Evolutionary conservation across 768 basidiomycete genomes (phyloP), one percentile per base, ranked within the genome.

Genomic region (Phlebiopsis flavidoalba): DNA sequence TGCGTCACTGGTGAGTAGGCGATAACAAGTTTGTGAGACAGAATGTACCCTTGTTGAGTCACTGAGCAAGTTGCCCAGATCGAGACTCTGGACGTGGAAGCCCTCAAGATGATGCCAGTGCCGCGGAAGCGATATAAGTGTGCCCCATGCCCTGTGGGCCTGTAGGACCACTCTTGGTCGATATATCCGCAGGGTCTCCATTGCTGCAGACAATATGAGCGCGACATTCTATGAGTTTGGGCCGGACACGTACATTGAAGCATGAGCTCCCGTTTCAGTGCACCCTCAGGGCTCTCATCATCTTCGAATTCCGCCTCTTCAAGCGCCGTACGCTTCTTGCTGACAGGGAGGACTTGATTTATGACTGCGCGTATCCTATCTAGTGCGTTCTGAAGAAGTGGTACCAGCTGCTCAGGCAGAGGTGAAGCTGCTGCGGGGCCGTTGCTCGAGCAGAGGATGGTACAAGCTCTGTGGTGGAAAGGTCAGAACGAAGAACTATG

Each of bases 271-370:
- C 91, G 82, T 67, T 93, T 91, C 47, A 98, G 80, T 0, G 89
- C 91, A n/a, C 87, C 87, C n/a, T 88, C 88, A 55, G 89, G 85
- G 19, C 80, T 84, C 14, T 81, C 82, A 14, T 81, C 83, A 58
- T 95, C 93, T 67, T 98, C 95, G 75, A 80, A 99, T 72, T 94
- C 91, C 0, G 97, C 97, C 71, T 99, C 97, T 70, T 98, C 96
- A 15, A 98, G 75, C 0, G 94, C 91, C 49, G 82, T 90, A 21
- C 87, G 80, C 67, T 85, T 86, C 77, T 95, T 95, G 68, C 85
- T 83, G 21, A 86, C 73, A 0, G 97, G 97, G 40, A 99, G 74
- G 6, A 90, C 87, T 37, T 82, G 82, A 55, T 80, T 76, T n/a
- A 98, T 83, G 0, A 85, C 83, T 0, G 72, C 70, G 71, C 91